Evolutionary conservation across 2,329 filamentous ascomycete species (phyloP).

Genomic region (Trichoderma asperellum): DNA sequence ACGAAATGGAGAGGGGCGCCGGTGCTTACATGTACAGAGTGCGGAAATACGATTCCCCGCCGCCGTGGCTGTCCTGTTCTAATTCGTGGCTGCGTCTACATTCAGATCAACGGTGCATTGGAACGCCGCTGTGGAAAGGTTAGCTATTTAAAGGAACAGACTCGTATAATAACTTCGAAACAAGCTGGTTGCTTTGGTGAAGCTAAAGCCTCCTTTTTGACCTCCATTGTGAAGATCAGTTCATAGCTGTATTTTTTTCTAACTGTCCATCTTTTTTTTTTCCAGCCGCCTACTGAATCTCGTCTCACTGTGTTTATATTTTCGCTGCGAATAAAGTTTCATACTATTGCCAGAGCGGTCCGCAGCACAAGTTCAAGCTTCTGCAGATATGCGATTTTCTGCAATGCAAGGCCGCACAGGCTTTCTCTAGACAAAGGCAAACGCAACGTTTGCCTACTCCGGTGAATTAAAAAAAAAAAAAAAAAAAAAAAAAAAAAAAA

Average conservation of each 20-base stretch:
- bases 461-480: neutral
- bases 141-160: no score
- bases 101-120: no score
- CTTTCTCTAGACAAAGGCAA: neutral
- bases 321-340: neutral
- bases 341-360: neutral
- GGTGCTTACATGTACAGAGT: neutral
- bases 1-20: constrained; percentile 22
- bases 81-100: neutral
- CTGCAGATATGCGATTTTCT: neutral
- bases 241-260: neutral
- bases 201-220: neutral
- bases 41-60: constrained; percentile 21
- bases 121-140: no score
- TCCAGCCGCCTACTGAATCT: neutral
- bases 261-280: neutral
- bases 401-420: no score
- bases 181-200: no score
- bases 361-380: neutral
- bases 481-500: neutral
- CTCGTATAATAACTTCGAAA: no score
- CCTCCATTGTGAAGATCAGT: neutral
- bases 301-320: neutral
- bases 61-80: neutral
- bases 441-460: neutral